Base-by-base conservation (phyloP, 2,329 filamentous ascomycete genomes). In the Westerdykella ornata region DNA sequence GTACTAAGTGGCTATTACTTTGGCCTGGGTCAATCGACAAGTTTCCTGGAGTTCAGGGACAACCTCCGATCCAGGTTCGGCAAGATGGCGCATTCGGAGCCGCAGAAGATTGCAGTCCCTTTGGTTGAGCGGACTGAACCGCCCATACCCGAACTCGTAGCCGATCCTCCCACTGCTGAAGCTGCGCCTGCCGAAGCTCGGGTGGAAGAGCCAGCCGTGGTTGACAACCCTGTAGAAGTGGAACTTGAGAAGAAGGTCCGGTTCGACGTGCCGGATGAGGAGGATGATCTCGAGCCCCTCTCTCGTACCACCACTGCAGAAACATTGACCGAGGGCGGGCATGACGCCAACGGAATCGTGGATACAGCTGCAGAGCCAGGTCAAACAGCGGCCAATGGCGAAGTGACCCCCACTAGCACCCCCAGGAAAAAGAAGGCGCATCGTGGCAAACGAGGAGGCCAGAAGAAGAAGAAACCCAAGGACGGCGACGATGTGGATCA, bases 371-470 rank as follows among this genome's bases (percentile, higher is more conserved):
- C 38, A 12, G 30, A 17, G 14, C 8, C 30, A 33, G 30, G 30
- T 15, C n/a, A 14, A 33, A 29, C 35, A n/a, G 29, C 36, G 8
- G 33, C 22, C 19, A 47, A 50, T 26, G 45, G 44, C 12, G 50
- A 45, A 8, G 43, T 51, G n/a, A 60, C 58, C 9, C 61, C 61
- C 1, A 57, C 53, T 1, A 26, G 22, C 22, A 26, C 22, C 22
- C 22, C 22, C 22, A 70, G 68, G 52, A 73, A 73, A 57, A 72
- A 71, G 57, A 73, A 73, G 47, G 71, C 71, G 4, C 71, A 72
- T 37, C 59, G 72, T 41, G 72, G 72, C 17, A 70, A 69, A 45
- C 67, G 72, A 14, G 72, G 70, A 18, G 72, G 72, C 16, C 61
- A 62, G 15, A 69, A 68, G 49, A 67, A 68, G 48, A 71, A 70